Conservation (phyloP, 148 eudicot species). For the Fagopyrum homotropicum region DNA sequence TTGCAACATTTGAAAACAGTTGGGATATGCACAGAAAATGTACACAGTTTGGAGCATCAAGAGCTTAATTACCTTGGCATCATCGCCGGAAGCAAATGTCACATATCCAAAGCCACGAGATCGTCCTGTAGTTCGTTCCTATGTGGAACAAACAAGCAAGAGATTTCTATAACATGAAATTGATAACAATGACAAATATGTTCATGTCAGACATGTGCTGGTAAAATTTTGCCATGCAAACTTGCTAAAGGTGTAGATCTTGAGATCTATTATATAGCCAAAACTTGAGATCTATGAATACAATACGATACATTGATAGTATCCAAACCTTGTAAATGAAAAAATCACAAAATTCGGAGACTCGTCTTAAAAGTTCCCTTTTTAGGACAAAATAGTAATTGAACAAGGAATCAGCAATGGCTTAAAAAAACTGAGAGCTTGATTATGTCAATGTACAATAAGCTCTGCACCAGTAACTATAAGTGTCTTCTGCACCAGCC, state of each 20-base stretch:
- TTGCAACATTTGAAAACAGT: neutral
- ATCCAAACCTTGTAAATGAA: neutral
- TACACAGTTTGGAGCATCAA: slow-evolving; percentile 1
- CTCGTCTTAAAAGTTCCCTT: neutral
- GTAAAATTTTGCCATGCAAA: neutral
- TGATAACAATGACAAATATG: neutral
- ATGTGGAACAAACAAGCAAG: slow-evolving; percentile 5
- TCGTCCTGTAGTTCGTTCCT: slow-evolving; percentile 85
- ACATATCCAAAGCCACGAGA: slow-evolving; percentile 99
- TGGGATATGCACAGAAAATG: neutral
- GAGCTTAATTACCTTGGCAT: slow-evolving; percentile 66
- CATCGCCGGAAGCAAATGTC: slow-evolving; percentile 68
- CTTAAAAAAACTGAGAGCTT: neutral
- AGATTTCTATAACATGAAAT: neutral
- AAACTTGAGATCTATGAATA: no score
- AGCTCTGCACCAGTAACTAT: neutral
- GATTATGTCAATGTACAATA: neutral
- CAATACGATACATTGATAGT: neutral
- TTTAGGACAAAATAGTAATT: neutral
- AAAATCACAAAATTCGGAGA: neutral
- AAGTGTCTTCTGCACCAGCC: neutral
- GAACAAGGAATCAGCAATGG: neutral
- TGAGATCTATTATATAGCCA: neutral
- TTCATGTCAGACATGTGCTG: neutral
- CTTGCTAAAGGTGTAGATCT: neutral